Conservation (phyloP, 2,329 filamentous ascomycete genomes). For the Pseudohalonectria lignicola region DNA sequence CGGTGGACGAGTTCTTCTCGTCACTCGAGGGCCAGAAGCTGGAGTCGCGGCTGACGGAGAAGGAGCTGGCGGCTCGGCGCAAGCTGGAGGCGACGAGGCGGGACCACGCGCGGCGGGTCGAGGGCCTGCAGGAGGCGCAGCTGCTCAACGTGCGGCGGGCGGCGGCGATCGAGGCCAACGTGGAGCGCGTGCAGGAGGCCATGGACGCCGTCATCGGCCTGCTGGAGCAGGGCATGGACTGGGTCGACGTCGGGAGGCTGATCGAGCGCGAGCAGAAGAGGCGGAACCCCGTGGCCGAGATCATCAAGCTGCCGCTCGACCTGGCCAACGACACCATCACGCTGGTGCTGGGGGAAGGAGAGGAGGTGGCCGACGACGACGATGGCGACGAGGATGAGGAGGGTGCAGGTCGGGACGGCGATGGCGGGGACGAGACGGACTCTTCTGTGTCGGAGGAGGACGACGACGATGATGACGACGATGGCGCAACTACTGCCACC, state of each 20-base stretch:
- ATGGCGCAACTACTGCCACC: constrained; percentile 24
- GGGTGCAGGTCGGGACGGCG: no score
- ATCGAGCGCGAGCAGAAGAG: constrained; percentile 78
- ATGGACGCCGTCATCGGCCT: constrained; percentile 86
- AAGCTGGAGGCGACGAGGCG: constrained; percentile 76
- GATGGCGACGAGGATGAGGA: constrained; percentile 42
- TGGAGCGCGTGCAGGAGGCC: constrained; percentile 84
- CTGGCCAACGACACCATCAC: constrained; percentile 85
- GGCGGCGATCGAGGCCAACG: constrained; percentile 79
- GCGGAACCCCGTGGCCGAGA: constrained; percentile 73
- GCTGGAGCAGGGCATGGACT: constrained; percentile 94
- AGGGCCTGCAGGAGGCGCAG: constrained; percentile 72
- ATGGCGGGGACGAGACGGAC: constrained; percentile 49
- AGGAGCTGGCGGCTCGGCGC: constrained; percentile 68
- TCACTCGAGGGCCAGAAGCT: constrained; percentile 91
- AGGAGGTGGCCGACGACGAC: constrained; percentile 50
- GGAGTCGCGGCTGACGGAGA: constrained; percentile 70
- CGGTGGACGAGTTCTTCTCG: constrained; percentile 94
- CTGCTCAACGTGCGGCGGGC: constrained; percentile 79
- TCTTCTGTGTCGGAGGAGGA: constrained; percentile 51
- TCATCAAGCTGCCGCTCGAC: constrained; percentile 80
- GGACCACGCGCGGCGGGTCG: constrained; percentile 78
- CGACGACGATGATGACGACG: constrained; percentile 33
- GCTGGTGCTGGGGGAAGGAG: constrained; percentile 62
- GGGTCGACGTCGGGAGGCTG: constrained; percentile 80